A percentile compares a stretch with the other conserved stretches of the same genome.
Evolutionary conservation across 1,284 basidiomycete species (phyloP).

Genomic region (Malassezia obtusa): DNA sequence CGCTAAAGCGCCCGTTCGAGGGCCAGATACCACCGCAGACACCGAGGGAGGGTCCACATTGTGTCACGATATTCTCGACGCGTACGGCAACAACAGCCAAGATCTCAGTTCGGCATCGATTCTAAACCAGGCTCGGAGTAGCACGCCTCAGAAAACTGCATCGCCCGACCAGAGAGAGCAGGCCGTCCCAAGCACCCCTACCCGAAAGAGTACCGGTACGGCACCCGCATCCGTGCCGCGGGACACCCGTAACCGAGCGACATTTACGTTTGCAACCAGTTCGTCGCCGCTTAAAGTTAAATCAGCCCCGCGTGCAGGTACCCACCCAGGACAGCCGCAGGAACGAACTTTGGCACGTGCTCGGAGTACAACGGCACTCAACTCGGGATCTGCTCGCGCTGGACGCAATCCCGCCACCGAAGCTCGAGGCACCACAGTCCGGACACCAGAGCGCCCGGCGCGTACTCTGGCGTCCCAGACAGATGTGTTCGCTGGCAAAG

Average conservation of each 20-base stretch:
- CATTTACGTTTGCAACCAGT: slow-evolving; percentile 9
- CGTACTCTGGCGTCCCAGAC: neutral
- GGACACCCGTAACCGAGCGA: neutral
- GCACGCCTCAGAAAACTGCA: no score
- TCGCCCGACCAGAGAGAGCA: no score
- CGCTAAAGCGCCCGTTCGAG: neutral
- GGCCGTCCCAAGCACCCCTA: no score
- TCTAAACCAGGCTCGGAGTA: neutral
- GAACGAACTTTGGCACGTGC: neutral
- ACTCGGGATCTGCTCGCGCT: neutral
- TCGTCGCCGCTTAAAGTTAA: slow-evolving; percentile 11
- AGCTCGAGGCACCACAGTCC: neutral
- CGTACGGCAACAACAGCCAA: neutral
- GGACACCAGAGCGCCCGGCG: neutral
- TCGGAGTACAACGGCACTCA: neutral
- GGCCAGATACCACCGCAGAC: neutral
- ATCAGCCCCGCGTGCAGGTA: neutral
- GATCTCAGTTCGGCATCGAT: neutral
- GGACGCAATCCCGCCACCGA: neutral
- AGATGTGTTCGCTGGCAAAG: neutral
- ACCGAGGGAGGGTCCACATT: neutral
- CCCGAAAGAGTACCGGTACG: no score
- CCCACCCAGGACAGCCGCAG: no score
- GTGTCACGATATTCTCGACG: slow-evolving; percentile 3
- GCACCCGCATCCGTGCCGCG: no score